Evolutionary conservation across 1,284 basidiomycete species (phyloP).

Genomic region (Malassezia pachydermatis): DNA sequence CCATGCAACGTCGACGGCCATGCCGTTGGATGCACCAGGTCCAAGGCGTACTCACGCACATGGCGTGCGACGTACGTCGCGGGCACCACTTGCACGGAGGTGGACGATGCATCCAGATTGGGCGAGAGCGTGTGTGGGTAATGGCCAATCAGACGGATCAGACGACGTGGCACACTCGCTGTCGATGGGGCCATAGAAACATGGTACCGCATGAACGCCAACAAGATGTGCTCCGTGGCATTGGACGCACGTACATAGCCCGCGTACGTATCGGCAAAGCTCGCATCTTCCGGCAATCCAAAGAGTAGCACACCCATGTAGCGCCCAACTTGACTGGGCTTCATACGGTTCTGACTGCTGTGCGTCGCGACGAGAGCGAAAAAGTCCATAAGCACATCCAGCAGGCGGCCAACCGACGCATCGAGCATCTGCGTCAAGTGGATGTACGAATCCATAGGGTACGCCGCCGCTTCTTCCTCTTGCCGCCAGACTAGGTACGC

Average conservation of each 20-base stretch:
- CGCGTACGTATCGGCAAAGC: constrained; percentile 41
- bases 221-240: constrained; percentile 42
- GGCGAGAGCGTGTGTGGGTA: constrained; percentile 35
- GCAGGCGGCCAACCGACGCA: constrained; percentile 24
- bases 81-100: constrained; percentile 30
- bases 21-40: constrained; percentile 30
- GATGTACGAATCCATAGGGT: constrained; percentile 25
- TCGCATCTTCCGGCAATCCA: constrained; percentile 44
- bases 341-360: constrained; percentile 46
- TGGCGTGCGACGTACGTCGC: constrained; percentile 37
- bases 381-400: constrained; percentile 36
- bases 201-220: constrained; percentile 40
- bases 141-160: constrained; percentile 32
- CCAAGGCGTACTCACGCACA: constrained; percentile 36
- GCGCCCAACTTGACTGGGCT: constrained; percentile 35
- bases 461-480: constrained; percentile 26
- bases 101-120: constrained; percentile 23
- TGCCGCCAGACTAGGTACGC: constrained; percentile 39
- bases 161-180: constrained; percentile 25
- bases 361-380: constrained; percentile 40
- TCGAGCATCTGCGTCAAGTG: constrained; percentile 22
- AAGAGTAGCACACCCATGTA: constrained; percentile 40
- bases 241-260: constrained; percentile 38
- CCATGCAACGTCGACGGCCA: constrained; percentile 13
- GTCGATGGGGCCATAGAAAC: constrained; percentile 16